Base-by-base conservation (phyloP, 208 protist species). In the Plasmodiophora brassicae region DNA sequence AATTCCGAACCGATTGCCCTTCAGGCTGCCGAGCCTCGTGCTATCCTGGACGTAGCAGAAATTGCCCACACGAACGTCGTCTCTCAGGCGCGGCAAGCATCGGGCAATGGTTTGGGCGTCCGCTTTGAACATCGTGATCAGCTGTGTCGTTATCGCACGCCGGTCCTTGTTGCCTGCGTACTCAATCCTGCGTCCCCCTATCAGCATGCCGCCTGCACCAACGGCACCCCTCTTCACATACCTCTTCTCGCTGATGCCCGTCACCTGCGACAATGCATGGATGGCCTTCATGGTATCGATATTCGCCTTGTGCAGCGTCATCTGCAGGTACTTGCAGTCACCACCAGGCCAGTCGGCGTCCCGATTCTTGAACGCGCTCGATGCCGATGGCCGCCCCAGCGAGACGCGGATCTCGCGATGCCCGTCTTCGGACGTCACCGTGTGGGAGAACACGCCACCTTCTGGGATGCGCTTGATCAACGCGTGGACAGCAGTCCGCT, bases 121-220 rank as follows among this genome's bases (percentile, higher is more conserved):
- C 28, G 45, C 20, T n/a, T 54, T 86, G 83, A 45, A 53, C 8
- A 14, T 36, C 1, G 38, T 45, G 28, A 86, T n/a, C 10, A 86
- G 44, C 41, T 86, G 83, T 8, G 44, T 86, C 8, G 83, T 86
- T 36, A 86, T 53, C 25, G 38, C 83, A 28, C 83, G 83, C 10
- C 45, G 38, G 41, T 86, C 83, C 39, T 86, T 86, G 45, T 45
- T 86, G 28, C 83, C 83, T 14, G 83, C 83, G 83, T 86, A 86
- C n/a, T n/a, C n/a, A n/a, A n/a, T n/a, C n/a, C n/a, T n/a, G n/a
- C n/a, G n/a, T n/a, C n/a, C n/a, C n/a, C n/a, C n/a, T n/a, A n/a
- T n/a, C n/a, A n/a, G n/a, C n/a, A n/a, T n/a, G n/a, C n/a, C n/a
- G n/a, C n/a, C n/a, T n/a, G n/a, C n/a, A n/a, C n/a, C n/a, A n/a